Conservation (phyloP, 1,139 yeast genomes). For the Candida sanyaensis region DNA sequence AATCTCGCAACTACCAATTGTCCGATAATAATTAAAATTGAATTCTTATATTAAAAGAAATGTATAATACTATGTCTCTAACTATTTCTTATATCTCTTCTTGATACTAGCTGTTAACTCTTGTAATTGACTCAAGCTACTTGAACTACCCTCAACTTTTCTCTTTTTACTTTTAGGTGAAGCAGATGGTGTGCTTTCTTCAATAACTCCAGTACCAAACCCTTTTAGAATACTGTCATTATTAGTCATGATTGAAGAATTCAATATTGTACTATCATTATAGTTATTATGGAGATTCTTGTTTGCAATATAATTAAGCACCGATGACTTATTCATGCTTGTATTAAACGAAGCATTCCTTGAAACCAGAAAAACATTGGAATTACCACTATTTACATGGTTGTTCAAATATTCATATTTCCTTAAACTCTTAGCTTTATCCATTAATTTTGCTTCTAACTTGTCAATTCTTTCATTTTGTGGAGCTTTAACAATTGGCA, state of each 20-base stretch:
- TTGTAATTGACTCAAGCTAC: slow-evolving; percentile 35
- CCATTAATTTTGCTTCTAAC: slow-evolving; percentile 27
- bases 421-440: slow-evolving; percentile 32
- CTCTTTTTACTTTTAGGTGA: slow-evolving; percentile 28
- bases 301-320: slow-evolving; percentile 10
- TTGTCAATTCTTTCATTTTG: slow-evolving; percentile 19
- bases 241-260: slow-evolving; percentile 22
- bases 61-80: background rate
- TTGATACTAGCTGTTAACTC: slow-evolving; percentile 39
- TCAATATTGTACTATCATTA: slow-evolving; percentile 20
- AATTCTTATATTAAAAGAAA: background rate
- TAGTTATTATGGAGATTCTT: slow-evolving; percentile 5
- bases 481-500: background rate
- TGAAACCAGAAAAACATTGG: background rate
- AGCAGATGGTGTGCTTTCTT: slow-evolving; percentile 41
- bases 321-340: slow-evolving; percentile 11
- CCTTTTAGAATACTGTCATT: slow-evolving; percentile 32
- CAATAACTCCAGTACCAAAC: slow-evolving; percentile 42
- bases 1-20: background rate
- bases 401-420: slow-evolving; percentile 37
- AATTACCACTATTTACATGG: slow-evolving; percentile 23
- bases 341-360: slow-evolving; percentile 14
- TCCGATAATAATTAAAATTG: background rate
- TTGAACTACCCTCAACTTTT: slow-evolving; percentile 18
- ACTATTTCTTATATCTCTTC: slow-evolving; percentile 26